Evolutionary conservation across 495 filamentous ascomycete species (phyloP).

Genomic region (Astrothelium macrocarpum): DNA sequence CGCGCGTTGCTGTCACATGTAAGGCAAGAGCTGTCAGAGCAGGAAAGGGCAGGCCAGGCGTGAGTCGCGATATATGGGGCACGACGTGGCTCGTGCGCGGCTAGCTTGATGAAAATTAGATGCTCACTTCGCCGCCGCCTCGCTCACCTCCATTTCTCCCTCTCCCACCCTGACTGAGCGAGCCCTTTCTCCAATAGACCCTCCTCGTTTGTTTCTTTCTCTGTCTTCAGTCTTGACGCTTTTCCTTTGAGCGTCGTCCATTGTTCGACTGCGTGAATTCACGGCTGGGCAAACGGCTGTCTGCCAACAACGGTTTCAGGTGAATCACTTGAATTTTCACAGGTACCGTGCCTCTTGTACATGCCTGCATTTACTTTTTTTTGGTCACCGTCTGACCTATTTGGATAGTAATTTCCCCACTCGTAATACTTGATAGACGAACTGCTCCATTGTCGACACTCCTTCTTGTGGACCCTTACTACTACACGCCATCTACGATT

Average conservation of each 20-base stretch:
- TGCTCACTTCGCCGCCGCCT: conserved; percentile 1
- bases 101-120: conserved; percentile 1
- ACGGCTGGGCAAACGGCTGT: neutral
- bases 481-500: conserved; percentile 6
- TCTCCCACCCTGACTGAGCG: neutral
- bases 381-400: neutral
- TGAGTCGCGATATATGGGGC: neutral
- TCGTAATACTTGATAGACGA: neutral
- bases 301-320: conserved; percentile 10
- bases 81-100: neutral
- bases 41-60: neutral
- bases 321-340: neutral
- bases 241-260: neutral
- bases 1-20: neutral
- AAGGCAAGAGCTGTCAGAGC: neutral
- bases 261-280: neutral
- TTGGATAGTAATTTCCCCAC: neutral
- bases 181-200: neutral
- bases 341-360: neutral
- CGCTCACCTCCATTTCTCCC: conserved; percentile 4
- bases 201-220: neutral
- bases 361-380: neutral
- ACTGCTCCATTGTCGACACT: neutral
- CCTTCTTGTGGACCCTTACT: neutral
- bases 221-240: neutral